Evolutionary conservation across 768 basidiomycete species (phyloP), one percentile per base, ranked within the genome.

Genomic region (Hygrophorus pudorinus): DNA sequence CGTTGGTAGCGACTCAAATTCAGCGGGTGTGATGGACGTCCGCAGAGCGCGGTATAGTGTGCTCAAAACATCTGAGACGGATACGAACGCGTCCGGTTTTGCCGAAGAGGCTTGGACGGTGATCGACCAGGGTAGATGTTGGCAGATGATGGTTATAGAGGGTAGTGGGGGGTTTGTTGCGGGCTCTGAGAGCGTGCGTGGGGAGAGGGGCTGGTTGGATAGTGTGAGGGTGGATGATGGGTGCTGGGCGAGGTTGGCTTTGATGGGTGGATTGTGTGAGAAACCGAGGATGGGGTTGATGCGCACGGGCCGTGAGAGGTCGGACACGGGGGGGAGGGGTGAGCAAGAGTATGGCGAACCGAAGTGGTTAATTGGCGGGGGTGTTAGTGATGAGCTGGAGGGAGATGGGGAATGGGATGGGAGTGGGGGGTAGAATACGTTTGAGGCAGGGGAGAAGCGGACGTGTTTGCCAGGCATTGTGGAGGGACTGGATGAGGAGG

Each of bases 41-140:
- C 73, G 71, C 24, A 79, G 63, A 44, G 60, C 57, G 46, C 56
- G 54, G 56, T 75, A 72, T 13, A 79, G 48, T 0, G 64, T 62
- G n/a, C 62, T 52, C 21, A 78, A 56, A 13, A 79, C 68, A 55
- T 72, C 70, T 34, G 56, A 56, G 47, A 56, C 50, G 7, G 52
- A 48, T 14, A 53, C 47, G 43, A 28, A 51, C 4, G 46, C 21
- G 37, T 37, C 29, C 10, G 16, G 14, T 6, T 28, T 44, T 9
- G 46, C 7, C 14, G 47, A 51, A 5, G 55, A 27, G 18, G 42
- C 29, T 4, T 11, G 11, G 49, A 75, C 60, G 33, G 50, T 56
- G 42, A 69, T 61, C 5, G 47, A 45, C 65, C 65, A 64, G 31
- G 61, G 64, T 3, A 68, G 51, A 9, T 51, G 48, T 1, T 52